Evolutionary conservation across 169 alveolate genomes (phyloP), one percentile per base, ranked within the genome.

Genomic region (Cryptosporidium sp.): DNA sequence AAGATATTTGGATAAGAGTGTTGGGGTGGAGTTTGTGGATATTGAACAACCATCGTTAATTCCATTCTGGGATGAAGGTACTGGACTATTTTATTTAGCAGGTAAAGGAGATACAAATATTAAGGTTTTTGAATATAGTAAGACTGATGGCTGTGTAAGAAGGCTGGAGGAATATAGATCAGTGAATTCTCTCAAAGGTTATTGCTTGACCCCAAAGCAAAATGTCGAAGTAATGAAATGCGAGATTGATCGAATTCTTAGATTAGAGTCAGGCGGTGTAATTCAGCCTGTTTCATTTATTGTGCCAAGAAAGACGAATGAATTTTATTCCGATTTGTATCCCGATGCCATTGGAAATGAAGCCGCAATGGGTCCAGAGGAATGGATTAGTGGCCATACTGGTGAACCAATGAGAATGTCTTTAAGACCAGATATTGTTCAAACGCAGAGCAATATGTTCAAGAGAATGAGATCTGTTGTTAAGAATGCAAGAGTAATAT

Each of bases 361-460:
- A 53, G 80, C 89, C 12, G 89, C 89, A 26, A 80, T 80, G 89
- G 89, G 89, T 9, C 89, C 89, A 29, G 89, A 80, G 39, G 89
- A 80, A 39, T 80, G 89, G 89, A 80, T 80, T 62, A 67, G 56
- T 61, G 89, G 89, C 1, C 89, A 61, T 80, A 39, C 89, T 4
- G 89, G 80, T 0, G 89, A 80, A 16, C 89, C 89, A 23, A 45
- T 44, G 65, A 60, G 89, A 65, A 65, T 62, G 68, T 62, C 80
- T 16, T 37, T 80, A 42, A 80, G 89, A 26, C 89, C 89, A 45
- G 89, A 80, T 21, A 44, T 80, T n/a, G 75, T 62, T 42, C 89
- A 80, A 65, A 44, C 80, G 3, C 75, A 65, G 44, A 80, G 89
- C 39, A 80, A 65, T 42, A 80, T 80, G 89, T 80, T 80, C 31